Percentiles rank a stretch among this genome's conserved stretches.
phyloP scores from a whole-genome alignment of 169 alveolate genomes.

The Cryptosporidium parvum region DNA sequence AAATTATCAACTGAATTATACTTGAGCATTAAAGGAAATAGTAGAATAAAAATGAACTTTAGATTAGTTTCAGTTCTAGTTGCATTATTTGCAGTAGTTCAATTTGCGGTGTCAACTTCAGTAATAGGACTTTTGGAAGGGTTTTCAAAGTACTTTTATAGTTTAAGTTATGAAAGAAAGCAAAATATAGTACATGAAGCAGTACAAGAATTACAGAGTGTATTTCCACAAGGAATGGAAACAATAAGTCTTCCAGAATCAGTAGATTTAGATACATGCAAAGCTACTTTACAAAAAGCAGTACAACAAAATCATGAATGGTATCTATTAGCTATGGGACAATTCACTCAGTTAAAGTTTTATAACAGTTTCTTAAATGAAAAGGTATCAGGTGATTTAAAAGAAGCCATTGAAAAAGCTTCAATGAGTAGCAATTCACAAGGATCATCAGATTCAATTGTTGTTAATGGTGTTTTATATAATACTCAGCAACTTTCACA shows the following conservation, averaged over 20 bases:
- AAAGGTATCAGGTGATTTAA: slow-evolving; percentile 29
- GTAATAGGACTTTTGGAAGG: slow-evolving; percentile 16
- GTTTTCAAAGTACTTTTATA: slow-evolving; percentile 48
- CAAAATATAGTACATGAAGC: slow-evolving; percentile 60
- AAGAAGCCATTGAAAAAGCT: slow-evolving; percentile 16
- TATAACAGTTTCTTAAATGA: slow-evolving; percentile 44
- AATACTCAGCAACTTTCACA: slow-evolving; percentile 13
- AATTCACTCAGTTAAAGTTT: slow-evolving; percentile 54
- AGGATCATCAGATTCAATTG: background rate
- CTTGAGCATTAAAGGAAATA: background rate
- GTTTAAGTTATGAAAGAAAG: slow-evolving; percentile 51
- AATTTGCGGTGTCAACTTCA: slow-evolving; percentile 6
- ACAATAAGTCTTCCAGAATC: slow-evolving; percentile 35
- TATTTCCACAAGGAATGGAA: slow-evolving; percentile 54
- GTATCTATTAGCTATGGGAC: slow-evolving; percentile 70
- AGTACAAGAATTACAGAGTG: slow-evolving; percentile 41
- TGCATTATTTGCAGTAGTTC: background rate
- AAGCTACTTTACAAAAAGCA: slow-evolving; percentile 43
- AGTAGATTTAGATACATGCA: slow-evolving; percentile 45
- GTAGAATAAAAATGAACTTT: slow-evolving; percentile 22
- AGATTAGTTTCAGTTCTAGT: slow-evolving; percentile 11
- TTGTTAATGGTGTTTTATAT: slow-evolving; percentile 45
- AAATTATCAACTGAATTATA: background rate
- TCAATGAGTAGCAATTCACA: background rate
- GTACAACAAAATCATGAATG: slow-evolving; percentile 68